Conservation (phyloP, 1,139 yeast genomes). For the Schizosaccharomyces versatilis region DNA sequence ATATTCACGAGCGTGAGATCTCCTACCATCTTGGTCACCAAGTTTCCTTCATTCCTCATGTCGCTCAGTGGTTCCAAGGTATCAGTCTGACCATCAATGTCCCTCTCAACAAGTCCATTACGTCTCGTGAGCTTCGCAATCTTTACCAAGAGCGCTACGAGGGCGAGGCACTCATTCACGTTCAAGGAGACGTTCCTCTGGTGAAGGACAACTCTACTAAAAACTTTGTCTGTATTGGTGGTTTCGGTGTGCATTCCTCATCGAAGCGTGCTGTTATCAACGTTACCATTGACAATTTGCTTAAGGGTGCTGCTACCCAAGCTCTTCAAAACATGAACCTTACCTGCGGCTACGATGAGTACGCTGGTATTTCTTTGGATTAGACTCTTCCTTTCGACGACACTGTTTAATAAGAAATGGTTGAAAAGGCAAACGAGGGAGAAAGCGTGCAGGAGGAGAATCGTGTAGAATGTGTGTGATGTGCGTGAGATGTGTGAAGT, state of each 20-base stretch:
- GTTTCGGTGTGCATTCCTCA: slow-evolving; percentile 73
- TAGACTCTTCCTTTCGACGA: background rate
- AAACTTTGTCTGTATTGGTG: slow-evolving; percentile 88
- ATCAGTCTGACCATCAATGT: slow-evolving; percentile 77
- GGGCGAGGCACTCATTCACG: slow-evolving; percentile 65
- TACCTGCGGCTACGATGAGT: slow-evolving; percentile 75
- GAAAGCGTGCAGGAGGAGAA: too few relatives aligned
- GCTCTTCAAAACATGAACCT: slow-evolving; percentile 88
- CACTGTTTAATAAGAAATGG: background rate
- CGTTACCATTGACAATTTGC: slow-evolving; percentile 82
- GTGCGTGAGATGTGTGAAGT: too few relatives aligned
- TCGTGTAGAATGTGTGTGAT: too few relatives aligned
- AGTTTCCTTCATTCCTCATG: slow-evolving; percentile 88
- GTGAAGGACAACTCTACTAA: slow-evolving; percentile 81
- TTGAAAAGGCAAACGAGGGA: too few relatives aligned
- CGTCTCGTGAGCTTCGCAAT: slow-evolving; percentile 64
- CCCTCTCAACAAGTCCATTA: slow-evolving; percentile 54
- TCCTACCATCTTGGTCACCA: slow-evolving; percentile 53
- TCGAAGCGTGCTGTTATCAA: slow-evolving; percentile 82
- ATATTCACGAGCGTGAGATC: slow-evolving; percentile 84
- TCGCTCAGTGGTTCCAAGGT: slow-evolving; percentile 98
- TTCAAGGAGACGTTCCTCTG: slow-evolving; percentile 75
- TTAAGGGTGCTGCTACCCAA: slow-evolving; percentile 94
- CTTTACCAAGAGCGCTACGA: slow-evolving; percentile 73
- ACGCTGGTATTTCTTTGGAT: slow-evolving; percentile 64